Evolutionary conservation across 805 yeast species (phyloP).

Genomic region (Vanderwaltozyma yarrowii): DNA sequence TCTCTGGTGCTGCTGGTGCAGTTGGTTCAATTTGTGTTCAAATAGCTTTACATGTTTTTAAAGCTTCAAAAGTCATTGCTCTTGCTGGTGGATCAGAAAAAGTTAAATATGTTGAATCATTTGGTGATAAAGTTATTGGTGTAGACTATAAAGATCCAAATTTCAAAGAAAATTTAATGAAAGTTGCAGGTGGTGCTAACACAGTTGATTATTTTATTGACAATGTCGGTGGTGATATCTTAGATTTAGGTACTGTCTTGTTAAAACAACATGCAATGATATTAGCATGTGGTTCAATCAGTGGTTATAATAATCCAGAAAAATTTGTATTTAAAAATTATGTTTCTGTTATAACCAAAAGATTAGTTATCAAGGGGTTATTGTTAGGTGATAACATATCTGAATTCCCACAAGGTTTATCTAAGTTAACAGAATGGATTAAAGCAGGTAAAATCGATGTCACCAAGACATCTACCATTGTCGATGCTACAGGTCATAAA

Average conservation of each 20-base stretch:
- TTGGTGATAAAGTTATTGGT: slow-evolving; percentile 43
- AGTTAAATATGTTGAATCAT: slow-evolving; percentile 40
- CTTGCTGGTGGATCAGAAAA: slow-evolving; percentile 53
- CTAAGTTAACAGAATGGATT: slow-evolving; percentile 30
- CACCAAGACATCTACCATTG: slow-evolving; percentile 31
- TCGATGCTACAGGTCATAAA: slow-evolving; percentile 33
- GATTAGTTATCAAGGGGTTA: slow-evolving; percentile 45
- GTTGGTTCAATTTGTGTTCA: slow-evolving; percentile 55
- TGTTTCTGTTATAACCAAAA: slow-evolving; percentile 36
- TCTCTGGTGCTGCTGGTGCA: slow-evolving; percentile 68
- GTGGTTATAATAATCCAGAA: slow-evolving; percentile 41
- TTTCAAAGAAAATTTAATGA: slow-evolving; percentile 28
- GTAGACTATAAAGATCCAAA: slow-evolving; percentile 43
- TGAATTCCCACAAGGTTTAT: slow-evolving; percentile 32
- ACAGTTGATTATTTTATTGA: slow-evolving; percentile 47
- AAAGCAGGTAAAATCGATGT: slow-evolving; percentile 34
- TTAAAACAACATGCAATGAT: slow-evolving; percentile 35
- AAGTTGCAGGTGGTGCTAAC: slow-evolving; percentile 36
- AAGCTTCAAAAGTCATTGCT: slow-evolving; percentile 48
- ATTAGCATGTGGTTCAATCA: slow-evolving; percentile 54
- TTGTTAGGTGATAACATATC: slow-evolving; percentile 36
- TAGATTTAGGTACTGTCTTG: slow-evolving; percentile 34
- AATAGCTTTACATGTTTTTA: slow-evolving; percentile 41
- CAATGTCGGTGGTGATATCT: slow-evolving; percentile 53
- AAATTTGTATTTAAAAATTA: slow-evolving; percentile 33